Percentiles rank a stretch among this genome's conserved stretches.
These are phyloP conservation scores for Platanthera zijinensis DNA, from an alignment of 106 monocot species.

Conservation along the genomic window DNA sequence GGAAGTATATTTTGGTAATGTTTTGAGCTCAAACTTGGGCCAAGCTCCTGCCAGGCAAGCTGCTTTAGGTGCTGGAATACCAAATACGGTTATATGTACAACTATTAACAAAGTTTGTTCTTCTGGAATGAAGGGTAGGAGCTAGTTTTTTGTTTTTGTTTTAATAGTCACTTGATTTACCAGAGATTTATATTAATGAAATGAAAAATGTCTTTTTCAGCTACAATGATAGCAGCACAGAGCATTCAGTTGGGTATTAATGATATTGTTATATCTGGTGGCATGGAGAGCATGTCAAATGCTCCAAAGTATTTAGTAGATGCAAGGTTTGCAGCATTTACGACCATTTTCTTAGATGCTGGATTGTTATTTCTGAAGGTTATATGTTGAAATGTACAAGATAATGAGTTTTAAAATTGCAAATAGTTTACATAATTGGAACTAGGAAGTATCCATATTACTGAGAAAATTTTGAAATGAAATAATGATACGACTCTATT, in stretches of 20 bases:
- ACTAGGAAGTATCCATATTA: too few relatives aligned
- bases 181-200: neutral
- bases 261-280: constrained; percentile 92
- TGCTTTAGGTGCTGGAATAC: constrained; percentile 96
- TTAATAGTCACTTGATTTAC: neutral
- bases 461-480: too few relatives aligned
- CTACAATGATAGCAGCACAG: constrained; percentile 90
- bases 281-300: constrained; percentile 99
- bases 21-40: constrained; percentile 92
- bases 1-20: constrained; percentile 98
- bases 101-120: constrained; percentile 98
- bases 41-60: constrained; percentile 99
- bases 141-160: neutral
- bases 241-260: constrained; percentile 90
- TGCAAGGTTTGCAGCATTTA: constrained; percentile 53
- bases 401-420: neutral
- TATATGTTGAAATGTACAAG: neutral
- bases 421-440: too few relatives aligned
- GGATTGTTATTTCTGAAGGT: neutral
- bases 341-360: neutral
- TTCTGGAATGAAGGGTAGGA: constrained; percentile 91
- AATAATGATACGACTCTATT: too few relatives aligned
- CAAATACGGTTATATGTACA: constrained; percentile 76
- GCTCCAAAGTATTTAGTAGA: constrained; percentile 93
- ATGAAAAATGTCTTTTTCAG: constrained; percentile 21